phyloP scores from a whole-genome alignment of 352 stramenopile genomes.

The Pythium pectinolyticum region DNA sequence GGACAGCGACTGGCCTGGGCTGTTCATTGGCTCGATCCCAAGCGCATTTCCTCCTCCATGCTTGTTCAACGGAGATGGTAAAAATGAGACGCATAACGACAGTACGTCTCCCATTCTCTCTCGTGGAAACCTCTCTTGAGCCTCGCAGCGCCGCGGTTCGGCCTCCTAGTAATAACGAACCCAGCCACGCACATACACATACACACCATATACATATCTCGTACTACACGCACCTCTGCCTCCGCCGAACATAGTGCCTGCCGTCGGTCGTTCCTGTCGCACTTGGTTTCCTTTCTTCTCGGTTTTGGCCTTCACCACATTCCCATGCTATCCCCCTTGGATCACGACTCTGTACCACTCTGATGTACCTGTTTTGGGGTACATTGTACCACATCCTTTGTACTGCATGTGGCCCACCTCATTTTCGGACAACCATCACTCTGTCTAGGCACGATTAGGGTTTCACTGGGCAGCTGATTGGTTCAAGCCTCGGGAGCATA shows the following conservation, averaged over 20 bases:
- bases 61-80: neutral
- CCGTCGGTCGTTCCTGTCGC: no score
- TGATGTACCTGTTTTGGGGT: no score
- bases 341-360: constrained; percentile 11
- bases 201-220: neutral
- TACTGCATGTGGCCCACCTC: constrained; percentile 17
- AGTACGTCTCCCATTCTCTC: no score
- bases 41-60: neutral
- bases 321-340: no score
- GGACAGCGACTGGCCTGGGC: no score
- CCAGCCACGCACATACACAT: neutral
- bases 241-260: constrained; percentile 7
- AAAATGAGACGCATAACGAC: no score
- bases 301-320: no score
- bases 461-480: constrained; percentile 40
- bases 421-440: neutral
- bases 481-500: constrained; percentile 40
- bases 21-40: neutral
- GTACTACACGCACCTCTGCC: neutral
- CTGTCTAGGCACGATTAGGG: constrained; percentile 12
- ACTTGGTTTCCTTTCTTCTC: constrained; percentile 8
- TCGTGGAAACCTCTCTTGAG: neutral
- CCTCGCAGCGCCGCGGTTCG: constrained; percentile 3
- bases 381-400: constrained; percentile 21
- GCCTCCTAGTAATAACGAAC: neutral